Percentiles rank a stretch among this genome's conserved stretches.
These are phyloP conservation scores for Fusarium citri DNA, from an alignment of 2,329 filamentous ascomycete species.

Conservation along the genomic window DNA sequence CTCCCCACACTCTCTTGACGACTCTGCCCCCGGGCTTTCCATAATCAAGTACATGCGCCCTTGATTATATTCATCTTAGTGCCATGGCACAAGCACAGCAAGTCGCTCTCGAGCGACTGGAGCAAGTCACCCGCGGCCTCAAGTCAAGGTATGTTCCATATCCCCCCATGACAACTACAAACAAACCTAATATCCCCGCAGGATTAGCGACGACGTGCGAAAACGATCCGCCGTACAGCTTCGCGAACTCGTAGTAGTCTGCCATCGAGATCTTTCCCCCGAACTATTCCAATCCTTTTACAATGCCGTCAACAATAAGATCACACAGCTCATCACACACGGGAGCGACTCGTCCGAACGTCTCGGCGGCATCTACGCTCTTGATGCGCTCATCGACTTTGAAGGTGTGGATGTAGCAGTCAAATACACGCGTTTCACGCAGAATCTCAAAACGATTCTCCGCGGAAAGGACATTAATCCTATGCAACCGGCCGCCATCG, in stretches of 20 bases:
- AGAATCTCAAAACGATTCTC: slow-evolving; percentile 87
- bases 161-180: too few relatives aligned
- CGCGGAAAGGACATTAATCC: slow-evolving; percentile 91
- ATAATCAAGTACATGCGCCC: slow-evolving; percentile 45
- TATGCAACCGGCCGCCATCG: slow-evolving; percentile 89
- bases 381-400: slow-evolving; percentile 95
- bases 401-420: slow-evolving; percentile 92
- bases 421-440: slow-evolving; percentile 94
- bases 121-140: slow-evolving; percentile 65
- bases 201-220: slow-evolving; percentile 60
- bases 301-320: slow-evolving; percentile 66
- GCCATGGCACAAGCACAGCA: slow-evolving; percentile 61
- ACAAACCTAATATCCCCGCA: slow-evolving; percentile 40
- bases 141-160: slow-evolving; percentile 68
- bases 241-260: slow-evolving; percentile 65
- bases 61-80: slow-evolving; percentile 40
- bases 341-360: slow-evolving; percentile 89
- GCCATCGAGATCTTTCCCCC: slow-evolving; percentile 77
- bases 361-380: slow-evolving; percentile 89
- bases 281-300: slow-evolving; percentile 78
- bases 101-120: slow-evolving; percentile 66
- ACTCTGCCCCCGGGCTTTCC: slow-evolving; percentile 13
- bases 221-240: slow-evolving; percentile 66
- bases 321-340: slow-evolving; percentile 79
- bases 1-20: slow-evolving; percentile 6